A percentile compares a stretch with the other conserved stretches of the same genome.
Evolutionary conservation across 2,329 filamentous ascomycete species (phyloP).

Genomic region (Sclerotinia subarctica): DNA sequence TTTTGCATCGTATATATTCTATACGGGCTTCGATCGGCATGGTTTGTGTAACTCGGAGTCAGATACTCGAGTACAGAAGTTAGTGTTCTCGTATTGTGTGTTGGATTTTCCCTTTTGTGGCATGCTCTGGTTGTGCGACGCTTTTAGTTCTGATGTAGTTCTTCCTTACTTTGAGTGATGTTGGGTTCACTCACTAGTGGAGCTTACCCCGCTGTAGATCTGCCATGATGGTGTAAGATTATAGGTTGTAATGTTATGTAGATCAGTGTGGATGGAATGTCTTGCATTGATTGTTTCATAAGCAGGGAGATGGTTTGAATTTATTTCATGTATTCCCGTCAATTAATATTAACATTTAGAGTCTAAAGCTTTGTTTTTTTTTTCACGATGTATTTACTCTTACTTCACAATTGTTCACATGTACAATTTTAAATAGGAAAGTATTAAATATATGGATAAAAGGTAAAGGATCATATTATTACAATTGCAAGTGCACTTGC

Average conservation of each 20-base stretch:
- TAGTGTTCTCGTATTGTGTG: not conserved
- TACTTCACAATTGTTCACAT: not conserved
- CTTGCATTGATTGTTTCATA: not conserved
- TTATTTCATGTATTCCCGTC: not conserved
- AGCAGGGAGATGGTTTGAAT: not conserved
- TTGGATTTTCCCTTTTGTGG: not conserved
- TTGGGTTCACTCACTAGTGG: too few relatives aligned
- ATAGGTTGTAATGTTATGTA: not conserved
- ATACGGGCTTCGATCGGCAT: not conserved
- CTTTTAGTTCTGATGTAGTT: too few relatives aligned
- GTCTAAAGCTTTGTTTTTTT: not conserved
- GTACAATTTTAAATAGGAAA: not conserved
- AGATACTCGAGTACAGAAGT: not conserved
- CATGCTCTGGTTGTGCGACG: not conserved
- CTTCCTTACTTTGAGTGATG: not conserved
- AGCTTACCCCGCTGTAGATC: slow-evolving; percentile 2
- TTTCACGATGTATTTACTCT: not conserved
- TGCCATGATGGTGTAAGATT: not conserved
- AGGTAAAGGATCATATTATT: not conserved
- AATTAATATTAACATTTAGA: too few relatives aligned
- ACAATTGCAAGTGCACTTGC: not conserved
- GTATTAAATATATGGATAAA: not conserved
- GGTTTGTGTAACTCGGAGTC: not conserved
- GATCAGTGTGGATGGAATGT: not conserved
- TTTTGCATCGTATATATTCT: not conserved